A percentile compares a stretch with the other conserved stretches of the same genome.
Conservation (phyloP, 805 yeast genomes). For the Cyberlindnera euphorbiiphila region DNA sequence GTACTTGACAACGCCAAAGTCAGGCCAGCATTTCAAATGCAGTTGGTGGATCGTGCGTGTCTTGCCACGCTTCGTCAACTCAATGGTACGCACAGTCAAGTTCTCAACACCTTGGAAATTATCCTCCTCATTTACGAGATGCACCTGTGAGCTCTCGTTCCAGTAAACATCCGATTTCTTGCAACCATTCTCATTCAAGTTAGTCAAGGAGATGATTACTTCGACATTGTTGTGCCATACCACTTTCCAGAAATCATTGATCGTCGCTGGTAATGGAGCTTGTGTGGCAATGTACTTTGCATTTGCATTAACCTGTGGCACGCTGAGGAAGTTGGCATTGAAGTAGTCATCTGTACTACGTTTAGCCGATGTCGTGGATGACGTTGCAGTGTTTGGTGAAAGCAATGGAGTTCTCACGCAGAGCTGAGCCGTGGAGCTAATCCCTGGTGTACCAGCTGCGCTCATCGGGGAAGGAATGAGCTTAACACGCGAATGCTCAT, state of each 20-base stretch:
- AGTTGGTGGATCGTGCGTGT: constrained; percentile 57
- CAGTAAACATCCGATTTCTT: constrained; percentile 85
- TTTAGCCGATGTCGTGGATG: constrained; percentile 5
- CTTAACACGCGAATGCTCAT: constrained; percentile 47
- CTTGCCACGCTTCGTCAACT: constrained; percentile 23
- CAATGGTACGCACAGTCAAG: constrained; percentile 30
- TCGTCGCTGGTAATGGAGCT: constrained; percentile 77
- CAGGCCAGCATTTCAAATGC: constrained; percentile 80
- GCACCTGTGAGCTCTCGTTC: constrained; percentile 48
- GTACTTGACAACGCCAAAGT: constrained; percentile 61
- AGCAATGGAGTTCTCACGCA: constrained; percentile 5
- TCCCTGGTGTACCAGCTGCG: constrained; percentile 14
- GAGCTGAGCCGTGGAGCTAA: constrained; percentile 1
- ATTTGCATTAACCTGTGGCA: constrained; percentile 32
- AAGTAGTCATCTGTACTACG: constrained; percentile 23
- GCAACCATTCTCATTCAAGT: constrained; percentile 66
- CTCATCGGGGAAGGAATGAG: constrained; percentile 32
- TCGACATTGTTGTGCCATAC: constrained; percentile 59
- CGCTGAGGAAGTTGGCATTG: constrained; percentile 63
- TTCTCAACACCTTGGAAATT: constrained; percentile 30
- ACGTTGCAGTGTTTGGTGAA: constrained; percentile 27
- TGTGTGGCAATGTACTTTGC: constrained; percentile 76
- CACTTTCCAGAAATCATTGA: constrained; percentile 89
- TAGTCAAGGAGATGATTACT: constrained; percentile 74
- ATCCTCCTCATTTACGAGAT: constrained; percentile 30